Conservation (phyloP, 208 protist genomes). For the Leishmania tarentolae region DNA sequence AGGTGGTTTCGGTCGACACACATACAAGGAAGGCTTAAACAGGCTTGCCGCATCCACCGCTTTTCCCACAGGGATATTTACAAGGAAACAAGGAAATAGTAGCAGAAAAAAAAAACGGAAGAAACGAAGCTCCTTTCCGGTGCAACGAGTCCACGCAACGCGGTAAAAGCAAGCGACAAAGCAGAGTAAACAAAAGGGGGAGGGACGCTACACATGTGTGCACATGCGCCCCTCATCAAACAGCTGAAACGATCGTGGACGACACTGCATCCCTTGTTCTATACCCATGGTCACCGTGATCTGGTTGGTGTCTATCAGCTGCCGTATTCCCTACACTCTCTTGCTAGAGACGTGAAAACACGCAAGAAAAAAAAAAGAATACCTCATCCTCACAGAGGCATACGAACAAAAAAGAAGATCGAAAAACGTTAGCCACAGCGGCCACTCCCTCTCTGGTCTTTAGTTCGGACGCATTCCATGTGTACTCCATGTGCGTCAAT, state of each 20-base stretch:
- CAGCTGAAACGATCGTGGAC: neutral
- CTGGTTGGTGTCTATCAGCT: neutral
- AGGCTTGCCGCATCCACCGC: neutral
- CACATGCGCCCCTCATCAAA: neutral
- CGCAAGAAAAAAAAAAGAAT: neutral
- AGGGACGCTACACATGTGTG: neutral
- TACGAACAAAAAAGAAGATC: neutral
- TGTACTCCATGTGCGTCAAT: neutral
- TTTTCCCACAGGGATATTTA: neutral
- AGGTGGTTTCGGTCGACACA: neutral
- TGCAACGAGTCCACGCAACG: neutral
- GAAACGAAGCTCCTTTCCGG: neutral
- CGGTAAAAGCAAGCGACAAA: neutral
- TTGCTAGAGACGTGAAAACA: neutral
- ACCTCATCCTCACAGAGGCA: neutral
- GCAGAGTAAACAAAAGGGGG: constrained; percentile 11
- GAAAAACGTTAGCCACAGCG: neutral
- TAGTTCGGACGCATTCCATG: neutral
- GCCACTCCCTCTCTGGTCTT: neutral
- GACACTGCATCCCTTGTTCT: neutral
- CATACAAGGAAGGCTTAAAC: neutral
- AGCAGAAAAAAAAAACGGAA: constrained; percentile 13
- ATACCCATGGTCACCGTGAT: neutral
- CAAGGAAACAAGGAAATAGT: neutral
- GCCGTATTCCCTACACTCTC: neutral